These are phyloP conservation scores for Lichtheimia ramosa DNA, from an alignment of 371 early-diverging fungal genomes.

Conservation along the genomic window DNA sequence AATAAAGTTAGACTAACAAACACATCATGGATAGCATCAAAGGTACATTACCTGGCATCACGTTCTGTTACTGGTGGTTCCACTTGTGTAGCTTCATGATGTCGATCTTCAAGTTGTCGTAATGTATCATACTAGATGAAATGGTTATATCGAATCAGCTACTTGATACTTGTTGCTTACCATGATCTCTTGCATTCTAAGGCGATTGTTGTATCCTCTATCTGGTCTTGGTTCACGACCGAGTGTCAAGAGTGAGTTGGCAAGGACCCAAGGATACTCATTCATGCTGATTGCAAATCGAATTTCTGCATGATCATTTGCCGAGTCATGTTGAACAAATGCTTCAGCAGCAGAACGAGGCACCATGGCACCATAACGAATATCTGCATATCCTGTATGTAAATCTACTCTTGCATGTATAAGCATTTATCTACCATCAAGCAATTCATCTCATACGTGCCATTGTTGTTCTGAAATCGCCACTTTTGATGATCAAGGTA, in stretches of 20 bases:
- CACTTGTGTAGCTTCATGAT: background rate
- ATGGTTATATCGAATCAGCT: background rate
- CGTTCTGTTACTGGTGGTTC: slow-evolving; percentile 17
- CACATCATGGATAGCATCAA: no score
- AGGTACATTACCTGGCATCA: slow-evolving; percentile 27
- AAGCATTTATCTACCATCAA: background rate
- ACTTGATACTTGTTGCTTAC: background rate
- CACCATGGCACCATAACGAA: slow-evolving; percentile 60
- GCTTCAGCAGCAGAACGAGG: slow-evolving; percentile 47
- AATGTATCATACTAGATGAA: slow-evolving; percentile 29
- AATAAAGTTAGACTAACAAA: background rate
- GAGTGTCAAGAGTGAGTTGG: slow-evolving; percentile 43
- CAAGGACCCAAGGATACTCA: slow-evolving; percentile 61
- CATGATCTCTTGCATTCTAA: background rate
- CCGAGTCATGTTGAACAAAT: slow-evolving; percentile 45
- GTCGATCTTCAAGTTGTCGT: slow-evolving; percentile 14
- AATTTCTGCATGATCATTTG: slow-evolving; percentile 41
- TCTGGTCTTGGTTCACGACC: slow-evolving; percentile 12
- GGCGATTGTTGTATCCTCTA: background rate
- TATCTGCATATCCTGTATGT: slow-evolving; percentile 63
- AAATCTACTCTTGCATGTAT: slow-evolving; percentile 16
- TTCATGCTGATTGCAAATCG: slow-evolving; percentile 63
- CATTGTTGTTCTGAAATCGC: slow-evolving; percentile 51
- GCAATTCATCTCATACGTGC: background rate
- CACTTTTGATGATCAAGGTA: slow-evolving; percentile 58